A percentile compares a stretch with the other conserved stretches of the same genome.
Evolutionary conservation across 371 early-diverging fungal species (phyloP).

Genomic region (Circinella minor): DNA sequence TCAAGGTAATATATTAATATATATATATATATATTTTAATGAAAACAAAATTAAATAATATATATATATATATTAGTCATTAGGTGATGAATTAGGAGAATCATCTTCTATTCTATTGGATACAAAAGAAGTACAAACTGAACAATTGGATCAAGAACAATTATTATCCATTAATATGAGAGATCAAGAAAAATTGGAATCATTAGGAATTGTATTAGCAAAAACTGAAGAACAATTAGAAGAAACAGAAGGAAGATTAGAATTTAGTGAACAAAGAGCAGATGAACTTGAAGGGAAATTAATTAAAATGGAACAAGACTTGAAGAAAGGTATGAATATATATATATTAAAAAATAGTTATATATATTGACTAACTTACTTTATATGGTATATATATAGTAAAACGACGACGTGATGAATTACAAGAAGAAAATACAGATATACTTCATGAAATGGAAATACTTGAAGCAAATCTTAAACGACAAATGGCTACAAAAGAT

Average conservation of each 20-base stretch:
- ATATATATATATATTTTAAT: background rate
- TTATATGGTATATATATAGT: background rate
- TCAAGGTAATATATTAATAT: background rate
- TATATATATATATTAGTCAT: background rate
- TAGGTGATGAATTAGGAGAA: conserved; percentile 11
- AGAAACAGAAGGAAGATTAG: background rate
- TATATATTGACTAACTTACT: too few relatives aligned
- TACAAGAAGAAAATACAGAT: background rate
- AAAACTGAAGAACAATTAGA: background rate
- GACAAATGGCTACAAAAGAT: background rate
- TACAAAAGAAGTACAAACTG: background rate
- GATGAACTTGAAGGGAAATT: background rate
- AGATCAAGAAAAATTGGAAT: conserved; percentile 5
- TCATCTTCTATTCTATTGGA: background rate
- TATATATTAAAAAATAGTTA: too few relatives aligned
- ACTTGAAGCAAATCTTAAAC: background rate
- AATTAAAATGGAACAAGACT: background rate
- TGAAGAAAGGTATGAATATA: conserved; percentile 11
- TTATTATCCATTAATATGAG: background rate
- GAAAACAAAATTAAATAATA: too few relatives aligned
- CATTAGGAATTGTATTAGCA: background rate
- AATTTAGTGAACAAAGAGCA: background rate
- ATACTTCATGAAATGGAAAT: background rate
- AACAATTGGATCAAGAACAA: too few relatives aligned
- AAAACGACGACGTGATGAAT: background rate